Conservation (phyloP, 2,329 filamentous ascomycete species). For the Penicillium paneum region DNA sequence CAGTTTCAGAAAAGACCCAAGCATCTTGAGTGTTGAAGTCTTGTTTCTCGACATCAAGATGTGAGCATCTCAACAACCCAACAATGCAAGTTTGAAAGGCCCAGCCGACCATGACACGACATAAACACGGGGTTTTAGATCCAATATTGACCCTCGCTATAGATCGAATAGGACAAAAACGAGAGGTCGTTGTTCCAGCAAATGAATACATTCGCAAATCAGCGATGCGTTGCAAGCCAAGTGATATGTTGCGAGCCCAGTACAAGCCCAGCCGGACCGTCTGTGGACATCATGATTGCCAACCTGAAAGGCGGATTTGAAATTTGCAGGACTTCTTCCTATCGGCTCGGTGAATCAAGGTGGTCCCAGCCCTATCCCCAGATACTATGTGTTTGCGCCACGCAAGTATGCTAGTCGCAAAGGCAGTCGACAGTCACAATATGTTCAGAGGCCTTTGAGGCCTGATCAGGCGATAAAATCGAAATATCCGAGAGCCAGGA, state of each 20-base stretch:
- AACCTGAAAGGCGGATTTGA: not conserved
- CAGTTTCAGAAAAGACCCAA: not conserved
- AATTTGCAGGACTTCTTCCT: not conserved
- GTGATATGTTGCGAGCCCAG: too few species aligned
- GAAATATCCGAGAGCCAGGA: not conserved
- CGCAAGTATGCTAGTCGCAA: not conserved
- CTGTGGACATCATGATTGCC: not conserved
- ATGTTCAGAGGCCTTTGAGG: not conserved
- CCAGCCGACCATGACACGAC: too few species aligned
- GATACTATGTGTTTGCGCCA: not conserved
- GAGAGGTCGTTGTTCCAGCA: not conserved
- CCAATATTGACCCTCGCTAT: not conserved
- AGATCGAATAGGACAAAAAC: not conserved
- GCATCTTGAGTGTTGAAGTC: not conserved
- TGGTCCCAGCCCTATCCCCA: not conserved
- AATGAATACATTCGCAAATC: not conserved
- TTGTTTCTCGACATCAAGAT: not conserved
- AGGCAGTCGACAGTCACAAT: not conserved
- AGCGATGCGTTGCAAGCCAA: not conserved
- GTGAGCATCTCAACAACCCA: not conserved
- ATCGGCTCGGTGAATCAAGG: not conserved
- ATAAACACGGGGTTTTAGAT: not conserved
- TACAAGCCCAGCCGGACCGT: not conserved
- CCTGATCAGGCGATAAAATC: not conserved
- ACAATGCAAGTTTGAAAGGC: not conserved